Base-by-base conservation (phyloP, 768 basidiomycete species). In the Tulasnella sp. region DNA sequence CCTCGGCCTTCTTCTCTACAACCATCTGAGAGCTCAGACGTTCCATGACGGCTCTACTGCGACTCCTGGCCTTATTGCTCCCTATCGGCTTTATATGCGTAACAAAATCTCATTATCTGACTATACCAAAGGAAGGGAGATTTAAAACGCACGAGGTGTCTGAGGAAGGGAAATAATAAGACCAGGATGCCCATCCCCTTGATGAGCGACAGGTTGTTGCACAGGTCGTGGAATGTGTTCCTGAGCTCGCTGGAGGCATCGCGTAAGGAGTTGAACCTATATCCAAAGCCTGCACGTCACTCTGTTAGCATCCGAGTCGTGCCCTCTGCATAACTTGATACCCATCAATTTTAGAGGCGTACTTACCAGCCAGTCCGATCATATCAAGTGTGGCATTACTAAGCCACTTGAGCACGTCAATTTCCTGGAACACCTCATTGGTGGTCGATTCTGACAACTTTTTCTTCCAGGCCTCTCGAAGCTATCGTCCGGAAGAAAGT, bases 221-320 rank as follows among this genome's bases (percentile, higher is more conserved):
- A 29, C 21, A 42, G 31, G 8, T 60, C 44, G 3, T 41, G 24
- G 54, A 56, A 44, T 19, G 54, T 24, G 9, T 44, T 19, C 7
- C 41, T 42, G n/a, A 56, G 41, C 54, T 56, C 52, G n/a, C 53
- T 46, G n/a, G 21, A 29, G 4, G 29, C 17, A 7, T 62, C 53
- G 1, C 64, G 68, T n/a, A 73, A 64, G 2, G 71, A 61, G 49
- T 70, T 59, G 57, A 73, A 72, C 10, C 66, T 56, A 53, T 72
- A 73, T 60, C 69, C 68, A 57, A 73, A 72, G 2, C 72, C 72
- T 71, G 9, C 12, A 15, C 5, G 5, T 5, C 5, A 38, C 22
- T 10, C 1, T 22, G 25, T n/a, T n/a, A 27, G 4, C 1, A n/a
- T 4, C 1, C 5, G 34, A 7, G 15, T 38, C 15, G n/a, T 7